These are phyloP conservation scores for Eucalyptus caleyi DNA, from an alignment of 345 rosid species.

Conservation along the genomic window DNA sequence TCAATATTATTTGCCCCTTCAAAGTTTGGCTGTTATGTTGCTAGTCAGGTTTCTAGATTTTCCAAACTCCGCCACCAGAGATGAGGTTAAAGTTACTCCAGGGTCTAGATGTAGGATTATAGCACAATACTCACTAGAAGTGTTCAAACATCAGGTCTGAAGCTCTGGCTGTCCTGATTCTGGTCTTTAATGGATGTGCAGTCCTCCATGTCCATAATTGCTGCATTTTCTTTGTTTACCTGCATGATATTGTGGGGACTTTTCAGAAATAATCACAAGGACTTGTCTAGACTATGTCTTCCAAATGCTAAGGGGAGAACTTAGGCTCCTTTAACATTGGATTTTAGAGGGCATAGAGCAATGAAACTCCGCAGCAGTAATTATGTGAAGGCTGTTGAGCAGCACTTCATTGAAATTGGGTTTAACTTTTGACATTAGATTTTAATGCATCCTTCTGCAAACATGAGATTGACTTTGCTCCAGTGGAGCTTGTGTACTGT, in stretches of 20 bases:
- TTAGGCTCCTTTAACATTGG: background rate
- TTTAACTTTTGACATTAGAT: background rate
- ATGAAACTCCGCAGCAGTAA: background rate
- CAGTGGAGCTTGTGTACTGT: background rate
- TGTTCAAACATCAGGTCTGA: background rate
- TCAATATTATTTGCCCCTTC: background rate
- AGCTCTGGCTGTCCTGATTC: background rate
- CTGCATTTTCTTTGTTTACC: background rate
- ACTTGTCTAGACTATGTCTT: background rate
- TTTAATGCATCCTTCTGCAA: background rate
- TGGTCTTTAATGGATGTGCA: background rate
- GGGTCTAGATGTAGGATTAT: background rate
- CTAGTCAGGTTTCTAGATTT: background rate
- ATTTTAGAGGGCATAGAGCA: background rate
- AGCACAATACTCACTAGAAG: background rate
- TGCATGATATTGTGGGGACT: background rate
- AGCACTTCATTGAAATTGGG: background rate
- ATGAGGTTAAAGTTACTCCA: background rate
- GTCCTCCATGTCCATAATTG: background rate
- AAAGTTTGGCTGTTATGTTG: background rate
- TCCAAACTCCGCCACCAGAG: background rate
- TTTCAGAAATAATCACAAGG: background rate
- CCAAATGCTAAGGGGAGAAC: background rate
- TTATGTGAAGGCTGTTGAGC: background rate
- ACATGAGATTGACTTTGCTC: background rate